Evolutionary conservation across 352 stramenopile genomes (phyloP).

Genomic region (Globisporangium paddicum): DNA sequence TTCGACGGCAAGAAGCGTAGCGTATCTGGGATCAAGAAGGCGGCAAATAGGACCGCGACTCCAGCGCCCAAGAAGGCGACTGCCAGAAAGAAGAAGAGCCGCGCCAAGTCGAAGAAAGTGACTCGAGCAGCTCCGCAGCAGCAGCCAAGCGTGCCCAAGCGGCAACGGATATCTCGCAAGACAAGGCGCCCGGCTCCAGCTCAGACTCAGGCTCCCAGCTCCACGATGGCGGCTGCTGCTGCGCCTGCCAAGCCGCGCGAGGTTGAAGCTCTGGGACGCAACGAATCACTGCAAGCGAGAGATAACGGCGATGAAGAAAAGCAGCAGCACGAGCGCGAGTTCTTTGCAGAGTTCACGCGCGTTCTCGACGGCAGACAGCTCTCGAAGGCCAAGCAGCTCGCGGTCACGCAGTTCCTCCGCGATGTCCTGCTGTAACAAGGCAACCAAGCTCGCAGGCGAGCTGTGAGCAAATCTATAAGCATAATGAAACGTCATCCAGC

Average conservation of each 20-base stretch:
- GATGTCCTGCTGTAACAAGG: not conserved
- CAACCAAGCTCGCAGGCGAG: no score
- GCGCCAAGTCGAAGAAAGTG: not conserved
- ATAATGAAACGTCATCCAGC: not conserved
- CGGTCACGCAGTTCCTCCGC: not conserved
- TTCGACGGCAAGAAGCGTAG: slow-evolving; percentile 4
- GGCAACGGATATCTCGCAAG: not conserved
- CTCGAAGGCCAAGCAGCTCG: not conserved
- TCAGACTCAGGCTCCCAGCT: not conserved
- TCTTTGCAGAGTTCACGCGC: not conserved
- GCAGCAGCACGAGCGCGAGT: not conserved
- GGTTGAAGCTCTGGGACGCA: not conserved
- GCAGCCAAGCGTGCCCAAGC: not conserved
- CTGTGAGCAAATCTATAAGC: no score
- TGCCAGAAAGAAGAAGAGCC: not conserved
- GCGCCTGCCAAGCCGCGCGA: not conserved
- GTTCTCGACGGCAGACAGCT: not conserved
- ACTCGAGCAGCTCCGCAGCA: no score
- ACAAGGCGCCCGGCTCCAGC: not conserved
- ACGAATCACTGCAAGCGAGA: not conserved
- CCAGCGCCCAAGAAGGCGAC: not conserved
- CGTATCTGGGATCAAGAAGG: not conserved
- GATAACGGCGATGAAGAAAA: not conserved
- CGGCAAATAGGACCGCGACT: not conserved
- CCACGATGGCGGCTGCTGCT: not conserved